Conservation (phyloP, 1,284 basidiomycete species). For the Ustilago trichophora region DNA sequence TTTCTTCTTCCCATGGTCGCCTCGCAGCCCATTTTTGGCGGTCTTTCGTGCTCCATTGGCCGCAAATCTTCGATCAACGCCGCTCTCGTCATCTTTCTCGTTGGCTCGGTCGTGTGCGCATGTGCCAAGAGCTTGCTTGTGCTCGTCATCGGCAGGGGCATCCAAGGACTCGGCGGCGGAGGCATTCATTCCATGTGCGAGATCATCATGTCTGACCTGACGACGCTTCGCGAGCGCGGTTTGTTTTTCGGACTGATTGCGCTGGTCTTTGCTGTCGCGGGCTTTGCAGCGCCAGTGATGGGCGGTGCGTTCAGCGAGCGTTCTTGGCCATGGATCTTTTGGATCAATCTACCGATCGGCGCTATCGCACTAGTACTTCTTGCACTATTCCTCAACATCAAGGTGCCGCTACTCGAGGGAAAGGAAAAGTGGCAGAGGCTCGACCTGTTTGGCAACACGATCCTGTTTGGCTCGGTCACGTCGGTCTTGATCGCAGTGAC, state of each 20-base stretch:
- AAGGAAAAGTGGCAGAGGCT: conserved; percentile 64
- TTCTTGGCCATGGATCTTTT: conserved; percentile 69
- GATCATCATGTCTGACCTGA: conserved; percentile 68
- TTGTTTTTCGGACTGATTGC: conserved; percentile 66
- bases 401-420: conserved; percentile 58
- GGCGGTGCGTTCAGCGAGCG: conserved; percentile 67
- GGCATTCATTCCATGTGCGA: conserved; percentile 68
- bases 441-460: conserved; percentile 65
- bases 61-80: conserved; percentile 25
- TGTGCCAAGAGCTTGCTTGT: conserved; percentile 26
- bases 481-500: conserved; percentile 66
- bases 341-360: conserved; percentile 55
- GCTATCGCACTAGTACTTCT: conserved; percentile 15
- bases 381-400: conserved; percentile 59
- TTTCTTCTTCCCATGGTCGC: conserved; percentile 46
- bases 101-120: conserved; percentile 35
- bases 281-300: conserved; percentile 66
- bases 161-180: conserved; percentile 69
- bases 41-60: conserved; percentile 42
- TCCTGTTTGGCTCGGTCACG: conserved; percentile 60
- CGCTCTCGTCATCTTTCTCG: conserved; percentile 44
- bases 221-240: conserved; percentile 68
- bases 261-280: conserved; percentile 50
- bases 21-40: conserved; percentile 48
- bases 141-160: conserved; percentile 38